A percentile compares a stretch with the other conserved stretches of the same genome.
Conservation (phyloP, 352 stramenopile species). For the Globisporangium paddicum region DNA sequence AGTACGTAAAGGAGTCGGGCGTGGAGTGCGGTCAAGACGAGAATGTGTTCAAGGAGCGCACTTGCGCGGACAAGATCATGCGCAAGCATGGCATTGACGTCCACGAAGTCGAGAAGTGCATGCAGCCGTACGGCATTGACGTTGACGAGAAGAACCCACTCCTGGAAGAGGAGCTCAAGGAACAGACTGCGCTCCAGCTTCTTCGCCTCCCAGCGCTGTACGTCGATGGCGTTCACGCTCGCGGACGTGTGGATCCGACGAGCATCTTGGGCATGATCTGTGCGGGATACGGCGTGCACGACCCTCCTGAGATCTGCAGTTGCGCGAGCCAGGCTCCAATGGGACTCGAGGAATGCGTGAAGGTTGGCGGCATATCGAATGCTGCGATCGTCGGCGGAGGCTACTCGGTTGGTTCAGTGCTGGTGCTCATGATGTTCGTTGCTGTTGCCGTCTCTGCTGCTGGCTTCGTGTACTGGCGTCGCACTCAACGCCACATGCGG, state of each 20-base stretch:
- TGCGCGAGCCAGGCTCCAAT: conserved; percentile 66
- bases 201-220: conserved; percentile 92
- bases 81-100: conserved; percentile 83
- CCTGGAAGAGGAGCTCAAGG: conserved; percentile 87
- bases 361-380: conserved; percentile 64
- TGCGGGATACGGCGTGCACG: conserved; percentile 71
- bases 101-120: conserved; percentile 90
- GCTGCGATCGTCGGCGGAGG: conserved; percentile 47
- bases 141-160: conserved; percentile 86
- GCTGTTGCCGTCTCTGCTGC: conserved; percentile 62
- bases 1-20: conserved; percentile 93
- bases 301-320: conserved; percentile 74
- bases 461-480: conserved; percentile 89
- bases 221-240: conserved; percentile 93
- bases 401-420: conserved; percentile 81
- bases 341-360: conserved; percentile 61
- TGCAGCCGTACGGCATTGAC: conserved; percentile 88
- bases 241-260: conserved; percentile 86
- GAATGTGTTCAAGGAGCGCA: conserved; percentile 81
- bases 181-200: conserved; percentile 89
- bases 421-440: conserved; percentile 83
- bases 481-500: conserved; percentile 92
- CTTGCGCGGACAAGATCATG: conserved; percentile 90
- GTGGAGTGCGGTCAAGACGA: conserved; percentile 82
- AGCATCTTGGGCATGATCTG: conserved; percentile 87